Percentiles rank a stretch among this genome's conserved stretches.
These are phyloP conservation scores for Colletotrichum tabaci DNA, from an alignment of 2,329 filamentous ascomycete genomes.

Conservation along the genomic window DNA sequence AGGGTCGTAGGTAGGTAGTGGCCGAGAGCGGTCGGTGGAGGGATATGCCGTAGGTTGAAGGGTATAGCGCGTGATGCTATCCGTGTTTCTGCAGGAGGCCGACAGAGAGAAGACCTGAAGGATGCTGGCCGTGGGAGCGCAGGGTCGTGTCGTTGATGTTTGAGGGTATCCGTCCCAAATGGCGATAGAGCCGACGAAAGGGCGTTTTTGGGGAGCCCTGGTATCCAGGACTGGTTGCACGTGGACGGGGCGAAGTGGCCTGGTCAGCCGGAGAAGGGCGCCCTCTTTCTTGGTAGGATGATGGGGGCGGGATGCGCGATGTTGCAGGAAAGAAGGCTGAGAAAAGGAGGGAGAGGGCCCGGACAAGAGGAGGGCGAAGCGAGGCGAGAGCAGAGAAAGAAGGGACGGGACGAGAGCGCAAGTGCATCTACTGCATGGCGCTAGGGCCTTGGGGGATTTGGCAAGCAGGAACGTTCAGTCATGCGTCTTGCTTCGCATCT, in stretches of 20 bases:
- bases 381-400: slow-evolving; percentile 28
- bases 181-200: slow-evolving; percentile 11
- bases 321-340: slow-evolving; percentile 36
- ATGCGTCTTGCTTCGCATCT: slow-evolving; percentile 41
- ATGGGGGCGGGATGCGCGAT: slow-evolving; percentile 23
- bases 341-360: slow-evolving; percentile 34
- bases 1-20: slow-evolving; percentile 22
- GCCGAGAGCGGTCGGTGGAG: slow-evolving; percentile 26
- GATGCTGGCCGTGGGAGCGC: slow-evolving; percentile 26
- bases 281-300: slow-evolving; percentile 37
- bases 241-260: slow-evolving; percentile 40
- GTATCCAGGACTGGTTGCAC: slow-evolving; percentile 27
- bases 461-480: slow-evolving; percentile 41
- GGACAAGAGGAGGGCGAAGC: slow-evolving; percentile 24
- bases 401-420: slow-evolving; percentile 42
- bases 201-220: slow-evolving; percentile 19
- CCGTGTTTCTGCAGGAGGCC: slow-evolving; percentile 4
- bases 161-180: slow-evolving; percentile 4
- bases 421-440: slow-evolving; percentile 44
- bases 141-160: slow-evolving; percentile 39
- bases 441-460: slow-evolving; percentile 37
- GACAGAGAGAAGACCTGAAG: neutral
- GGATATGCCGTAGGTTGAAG: slow-evolving; percentile 23
- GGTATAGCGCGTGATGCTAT: slow-evolving; percentile 22
- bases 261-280: slow-evolving; percentile 30